Percentiles rank a stretch among this genome's conserved stretches.
These are phyloP conservation scores for Rostrohypoxylon terebratum DNA, from an alignment of 495 filamentous ascomycete genomes.

Conservation along the genomic window DNA sequence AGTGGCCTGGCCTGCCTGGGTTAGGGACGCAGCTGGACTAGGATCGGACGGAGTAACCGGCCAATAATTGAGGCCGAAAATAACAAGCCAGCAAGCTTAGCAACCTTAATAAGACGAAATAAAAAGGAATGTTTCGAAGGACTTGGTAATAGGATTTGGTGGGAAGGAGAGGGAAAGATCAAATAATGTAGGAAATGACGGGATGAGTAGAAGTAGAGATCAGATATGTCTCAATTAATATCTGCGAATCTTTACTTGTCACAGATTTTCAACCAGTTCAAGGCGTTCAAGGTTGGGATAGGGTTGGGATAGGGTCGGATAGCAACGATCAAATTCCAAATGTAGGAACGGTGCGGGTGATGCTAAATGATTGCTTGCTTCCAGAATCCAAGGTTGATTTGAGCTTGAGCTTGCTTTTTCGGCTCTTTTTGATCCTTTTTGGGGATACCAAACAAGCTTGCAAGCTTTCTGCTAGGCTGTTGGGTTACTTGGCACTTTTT, in stretches of 20 bases:
- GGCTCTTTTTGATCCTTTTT: constrained; percentile 10
- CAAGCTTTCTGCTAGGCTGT: constrained; percentile 5
- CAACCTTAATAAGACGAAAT: constrained; percentile 13
- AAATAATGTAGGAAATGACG: constrained; percentile 15
- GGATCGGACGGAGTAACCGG: constrained; percentile 27
- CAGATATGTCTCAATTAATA: constrained; percentile 22
- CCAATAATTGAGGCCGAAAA: constrained; percentile 39
- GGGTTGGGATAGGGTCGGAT: not conserved
- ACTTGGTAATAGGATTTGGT: too few species aligned
- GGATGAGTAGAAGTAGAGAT: constrained; percentile 7
- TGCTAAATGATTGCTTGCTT: constrained; percentile 33
- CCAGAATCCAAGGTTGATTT: too few species aligned
- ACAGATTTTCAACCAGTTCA: constrained; percentile 14
- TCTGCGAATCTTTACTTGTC: constrained; percentile 23
- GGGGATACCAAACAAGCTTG: constrained; percentile 22
- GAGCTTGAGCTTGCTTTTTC: constrained; percentile 28
- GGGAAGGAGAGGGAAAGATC: not conserved
- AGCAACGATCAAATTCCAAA: constrained; percentile 35
- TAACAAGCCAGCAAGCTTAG: constrained; percentile 2
- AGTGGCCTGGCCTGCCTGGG: constrained; percentile 12
- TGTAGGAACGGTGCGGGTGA: constrained; percentile 32
- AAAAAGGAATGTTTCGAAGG: constrained; percentile 17
- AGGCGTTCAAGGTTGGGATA: not conserved
- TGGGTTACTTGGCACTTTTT: constrained; percentile 25
- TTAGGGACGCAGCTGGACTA: constrained; percentile 16